These are phyloP conservation scores for Xerocomellus amylosporus DNA, from an alignment of 768 basidiomycete genomes.

Conservation along the genomic window DNA sequence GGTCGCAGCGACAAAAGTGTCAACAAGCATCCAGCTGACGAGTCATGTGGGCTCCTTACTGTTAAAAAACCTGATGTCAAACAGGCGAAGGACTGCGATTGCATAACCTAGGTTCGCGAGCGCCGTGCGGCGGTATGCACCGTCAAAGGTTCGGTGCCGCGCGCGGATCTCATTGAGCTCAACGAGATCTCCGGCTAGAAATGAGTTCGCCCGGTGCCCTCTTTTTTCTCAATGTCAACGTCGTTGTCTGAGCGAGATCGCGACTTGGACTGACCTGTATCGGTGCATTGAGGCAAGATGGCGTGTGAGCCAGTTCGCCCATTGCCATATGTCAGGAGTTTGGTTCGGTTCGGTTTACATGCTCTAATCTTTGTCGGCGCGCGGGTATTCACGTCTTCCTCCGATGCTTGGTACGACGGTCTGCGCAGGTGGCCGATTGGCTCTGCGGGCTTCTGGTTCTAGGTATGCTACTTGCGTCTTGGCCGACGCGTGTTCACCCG, in stretches of 20 bases:
- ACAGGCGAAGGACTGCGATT: constrained; percentile 73
- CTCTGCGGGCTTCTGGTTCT: constrained; percentile 19
- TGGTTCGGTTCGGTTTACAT: constrained; percentile 16
- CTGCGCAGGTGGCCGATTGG: constrained; percentile 21
- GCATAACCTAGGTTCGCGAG: constrained; percentile 72
- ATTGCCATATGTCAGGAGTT: not conserved
- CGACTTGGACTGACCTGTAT: constrained; percentile 26
- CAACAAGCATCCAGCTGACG: not conserved
- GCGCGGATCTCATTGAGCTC: constrained; percentile 76
- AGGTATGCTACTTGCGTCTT: constrained; percentile 15
- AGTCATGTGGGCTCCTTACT: constrained; percentile 43
- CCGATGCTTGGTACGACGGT: constrained; percentile 23
- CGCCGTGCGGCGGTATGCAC: constrained; percentile 76
- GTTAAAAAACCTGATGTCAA: constrained; percentile 67
- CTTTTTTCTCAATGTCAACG: constrained; percentile 22
- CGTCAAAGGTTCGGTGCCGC: constrained; percentile 78
- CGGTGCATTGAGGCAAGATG: constrained; percentile 13
- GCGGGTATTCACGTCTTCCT: not conserved
- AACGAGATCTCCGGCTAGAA: constrained; percentile 48
- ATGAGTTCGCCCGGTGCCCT: constrained; percentile 50
- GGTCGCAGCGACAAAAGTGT: not conserved
- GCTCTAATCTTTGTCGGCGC: constrained; percentile 1
- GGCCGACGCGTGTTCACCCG: constrained; percentile 8
- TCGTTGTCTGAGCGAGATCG: not conserved
- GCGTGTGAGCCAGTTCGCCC: constrained; percentile 22